A percentile compares a stretch with the other conserved stretches of the same genome.
Conservation (phyloP, 2,329 filamentous ascomycete species). For the Leptographium radiaticola region DNA sequence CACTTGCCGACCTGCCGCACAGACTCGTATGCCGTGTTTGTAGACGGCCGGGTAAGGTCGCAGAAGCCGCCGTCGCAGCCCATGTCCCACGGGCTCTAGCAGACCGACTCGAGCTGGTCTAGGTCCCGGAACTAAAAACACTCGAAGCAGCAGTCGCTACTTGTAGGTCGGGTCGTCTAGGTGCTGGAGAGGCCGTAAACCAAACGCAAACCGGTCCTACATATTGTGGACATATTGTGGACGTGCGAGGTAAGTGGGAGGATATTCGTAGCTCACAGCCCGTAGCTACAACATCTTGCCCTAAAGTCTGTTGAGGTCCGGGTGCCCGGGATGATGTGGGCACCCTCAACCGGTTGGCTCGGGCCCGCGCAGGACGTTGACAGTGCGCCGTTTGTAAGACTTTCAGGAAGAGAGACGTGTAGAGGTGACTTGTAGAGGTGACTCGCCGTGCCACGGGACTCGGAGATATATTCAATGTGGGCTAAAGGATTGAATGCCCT, state of each 20-base stretch:
- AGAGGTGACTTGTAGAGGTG: too few species aligned
- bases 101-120: background rate
- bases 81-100: background rate
- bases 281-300: background rate
- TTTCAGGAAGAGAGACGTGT: too few species aligned
- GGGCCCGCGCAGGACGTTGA: background rate
- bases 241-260: background rate
- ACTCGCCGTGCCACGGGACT: too few species aligned
- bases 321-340: background rate
- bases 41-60: background rate
- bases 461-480: too few species aligned
- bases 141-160: background rate
- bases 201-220: background rate
- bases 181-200: background rate
- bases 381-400: too few species aligned
- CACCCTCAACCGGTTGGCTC: background rate
- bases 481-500: too few species aligned
- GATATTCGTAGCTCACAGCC: background rate
- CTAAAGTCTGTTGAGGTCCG: background rate
- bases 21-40: background rate
- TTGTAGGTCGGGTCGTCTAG: background rate
- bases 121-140: background rate
- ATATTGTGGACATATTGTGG: too few species aligned
- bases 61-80: background rate
- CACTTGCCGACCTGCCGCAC: background rate